Base-by-base conservation (phyloP, 208 protist genomes). In the Porcisia hertigi region DNA sequence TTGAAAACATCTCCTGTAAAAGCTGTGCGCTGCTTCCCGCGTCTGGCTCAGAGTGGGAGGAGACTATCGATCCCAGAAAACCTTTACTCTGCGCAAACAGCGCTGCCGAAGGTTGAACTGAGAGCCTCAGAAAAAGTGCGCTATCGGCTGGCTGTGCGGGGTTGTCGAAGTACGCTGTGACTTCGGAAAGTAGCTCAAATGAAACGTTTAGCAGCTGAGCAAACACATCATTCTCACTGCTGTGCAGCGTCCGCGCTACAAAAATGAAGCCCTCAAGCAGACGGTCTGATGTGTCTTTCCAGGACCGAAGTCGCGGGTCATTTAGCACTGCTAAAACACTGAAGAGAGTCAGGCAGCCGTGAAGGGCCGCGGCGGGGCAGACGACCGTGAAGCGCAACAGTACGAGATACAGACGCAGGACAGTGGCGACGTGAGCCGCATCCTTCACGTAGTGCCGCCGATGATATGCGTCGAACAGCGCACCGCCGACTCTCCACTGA, bases 391-490 rank as follows among this genome's bases (percentile, higher is more conserved):
- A 86, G 69, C 85, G 83, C 7, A 88, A 52, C 30, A 92, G 83
- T 23, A 80, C 87, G 8, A 86, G 45, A 73, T 94, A 96, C 6
- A 96, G 66, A 1, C 86, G 86, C 47, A 91, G 79, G 11, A 86
- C 86, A 36, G 88, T 75, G 23, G 69, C 70, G 1, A 81, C 75
- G 72, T 92, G 86, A 14, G 73, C 84, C 45, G 84, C 65, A 64
- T 87, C 85, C 25, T 75, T 77, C 62, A 69, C 64, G 73, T 77
- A 74, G 69, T 54, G 45, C 77, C 83, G 7, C 34, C 73, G 25
- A 71, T 84, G 55, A 66, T 84, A 65, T 49, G 80, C 59, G 43
- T 52, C 23, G 30, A 78, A 87, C 7, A 79, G 63, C 14, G 41
- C 55, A 9, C 74, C 8, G 25, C 73, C 79, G 1, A 77, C 34